Evolutionary conservation across 2,329 filamentous ascomycete species (phyloP).

Genomic region (Ophiostoma tasmaniense): DNA sequence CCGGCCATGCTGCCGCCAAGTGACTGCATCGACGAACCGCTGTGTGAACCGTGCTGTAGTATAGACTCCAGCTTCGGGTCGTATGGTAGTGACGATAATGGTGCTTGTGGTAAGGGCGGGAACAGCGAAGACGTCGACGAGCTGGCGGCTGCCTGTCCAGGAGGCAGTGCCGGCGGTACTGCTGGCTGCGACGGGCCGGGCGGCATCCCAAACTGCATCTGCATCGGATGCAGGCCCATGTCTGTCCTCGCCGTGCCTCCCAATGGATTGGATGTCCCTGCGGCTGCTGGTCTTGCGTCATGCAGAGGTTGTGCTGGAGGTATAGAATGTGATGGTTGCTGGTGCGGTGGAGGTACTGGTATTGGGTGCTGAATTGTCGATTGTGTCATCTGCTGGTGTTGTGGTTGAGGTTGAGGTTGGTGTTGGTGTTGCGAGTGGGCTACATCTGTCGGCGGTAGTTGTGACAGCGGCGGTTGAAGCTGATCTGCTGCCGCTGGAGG

Average conservation of each 20-base stretch:
- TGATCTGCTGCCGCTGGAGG: not conserved
- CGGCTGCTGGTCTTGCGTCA: not conserved
- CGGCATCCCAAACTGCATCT: constrained; percentile 6
- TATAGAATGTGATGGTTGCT: not conserved
- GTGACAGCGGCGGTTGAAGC: not conserved
- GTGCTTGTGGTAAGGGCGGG: not conserved
- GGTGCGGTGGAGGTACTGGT: not conserved
- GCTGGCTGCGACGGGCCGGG: not conserved
- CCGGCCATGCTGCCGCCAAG: constrained; percentile 3
- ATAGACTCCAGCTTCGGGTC: constrained; percentile 9
- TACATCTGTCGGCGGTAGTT: not conserved
- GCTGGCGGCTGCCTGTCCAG: not conserved
- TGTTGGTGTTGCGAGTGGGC: not conserved
- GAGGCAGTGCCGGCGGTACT: not conserved
- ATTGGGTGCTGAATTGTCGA: not conserved
- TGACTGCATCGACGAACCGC: constrained; percentile 17
- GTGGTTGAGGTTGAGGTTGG: not conserved
- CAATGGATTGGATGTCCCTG: not conserved
- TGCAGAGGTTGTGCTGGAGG: not conserved
- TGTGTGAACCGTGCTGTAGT: constrained; percentile 14
- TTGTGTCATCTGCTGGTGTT: not conserved
- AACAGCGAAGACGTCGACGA: not conserved
- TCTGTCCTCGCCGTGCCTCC: constrained; percentile 3
- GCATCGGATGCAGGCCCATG: constrained; percentile 5
- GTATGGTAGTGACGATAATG: constrained; percentile 5